Percentiles rank a stretch among this genome's conserved stretches.
Evolutionary conservation across 805 yeast species (phyloP).

Genomic region (Ogataea corticis): DNA sequence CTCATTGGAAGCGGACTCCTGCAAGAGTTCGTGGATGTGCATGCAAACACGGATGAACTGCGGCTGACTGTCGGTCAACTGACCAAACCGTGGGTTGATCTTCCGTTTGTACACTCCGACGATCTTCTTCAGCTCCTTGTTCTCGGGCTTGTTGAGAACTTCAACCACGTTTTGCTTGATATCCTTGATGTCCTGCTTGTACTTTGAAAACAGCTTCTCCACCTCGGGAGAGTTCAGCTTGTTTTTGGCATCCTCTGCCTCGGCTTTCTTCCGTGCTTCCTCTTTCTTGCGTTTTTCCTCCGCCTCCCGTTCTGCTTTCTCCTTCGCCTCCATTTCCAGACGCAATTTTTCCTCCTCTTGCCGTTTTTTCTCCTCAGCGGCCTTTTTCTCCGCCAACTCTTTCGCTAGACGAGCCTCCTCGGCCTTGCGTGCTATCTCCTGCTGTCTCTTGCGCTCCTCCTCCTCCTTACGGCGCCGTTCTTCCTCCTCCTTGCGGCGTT

Average conservation of each 20-base stretch:
- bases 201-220: conserved; percentile 45
- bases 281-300: conserved; percentile 12
- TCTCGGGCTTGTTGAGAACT: conserved; percentile 44
- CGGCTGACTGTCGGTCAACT: conserved; percentile 67
- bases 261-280: conserved; percentile 26
- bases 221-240: conserved; percentile 38
- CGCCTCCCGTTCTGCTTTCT: conserved; percentile 18
- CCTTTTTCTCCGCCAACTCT: conserved; percentile 18
- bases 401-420: conserved; percentile 17
- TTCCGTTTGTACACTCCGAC: conserved; percentile 68
- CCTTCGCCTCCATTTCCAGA: conserved; percentile 21
- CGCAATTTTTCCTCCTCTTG: conserved; percentile 10
- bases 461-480: conserved; percentile 19
- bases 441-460: conserved; percentile 10
- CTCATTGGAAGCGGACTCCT: conserved; percentile 45
- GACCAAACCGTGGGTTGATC: conserved; percentile 89
- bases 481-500: conserved; percentile 17
- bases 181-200: conserved; percentile 51
- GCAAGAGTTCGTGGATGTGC: conserved; percentile 53
- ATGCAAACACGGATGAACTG: conserved; percentile 56
- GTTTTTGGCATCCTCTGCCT: conserved; percentile 28
- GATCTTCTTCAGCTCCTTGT: conserved; percentile 44
- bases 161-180: conserved; percentile 63
- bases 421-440: conserved; percentile 10
- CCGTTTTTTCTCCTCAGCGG: conserved; percentile 4